Base-by-base conservation (phyloP, 805 yeast genomes). In the Starmera amethionina region DNA sequence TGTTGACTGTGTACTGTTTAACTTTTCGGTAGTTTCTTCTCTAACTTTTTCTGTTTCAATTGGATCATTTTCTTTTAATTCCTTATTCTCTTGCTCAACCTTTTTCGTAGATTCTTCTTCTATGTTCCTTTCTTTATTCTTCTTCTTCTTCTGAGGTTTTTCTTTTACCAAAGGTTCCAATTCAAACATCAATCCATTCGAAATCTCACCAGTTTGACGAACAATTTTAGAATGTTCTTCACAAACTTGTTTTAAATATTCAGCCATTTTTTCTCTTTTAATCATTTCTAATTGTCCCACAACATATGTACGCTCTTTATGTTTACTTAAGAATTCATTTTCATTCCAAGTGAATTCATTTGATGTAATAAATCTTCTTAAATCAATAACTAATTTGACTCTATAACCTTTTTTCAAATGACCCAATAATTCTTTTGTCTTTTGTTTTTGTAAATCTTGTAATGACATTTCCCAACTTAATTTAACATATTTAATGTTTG, bases 391-490 rank as follows among this genome's bases (percentile, higher is more conserved):
- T 10, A 71, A 50, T 15, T 62, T 59, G 6, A 72, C 63, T 32
- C 60, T 64, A 37, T 53, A 52, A 5, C 73, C 77, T 42, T 67
- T 73, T 31, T 61, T 58, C 42, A 75, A 46, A 15, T 72, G 67
- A 3, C 58, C 52, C 32, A 58, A 50, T 14, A 77, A 70, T 48
- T 77, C 83, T 40, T 65, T 63, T 12, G 60, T 59, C 50, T 77
- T 77, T 44, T 77, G 83, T 32, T 69, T 67, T 25, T 51, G 54
- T 42, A 77, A 58, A 54, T 77, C 83, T 34, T 69, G 67, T 30
- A 60, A 55, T n/a, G 70, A 68, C 16, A 77, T 77, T 36, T 70
- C 68, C 82, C 82, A 77, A 10, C 77, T 67, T 4, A 77, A 54
- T 34, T 68, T 68, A 30, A 77, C 57, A 29, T 67, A 58, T 46